Percentiles rank a stretch among this genome's conserved stretches.
phyloP scores from a whole-genome alignment of 2,329 filamentous ascomycete genomes.

The Colletotrichum costaricense region DNA sequence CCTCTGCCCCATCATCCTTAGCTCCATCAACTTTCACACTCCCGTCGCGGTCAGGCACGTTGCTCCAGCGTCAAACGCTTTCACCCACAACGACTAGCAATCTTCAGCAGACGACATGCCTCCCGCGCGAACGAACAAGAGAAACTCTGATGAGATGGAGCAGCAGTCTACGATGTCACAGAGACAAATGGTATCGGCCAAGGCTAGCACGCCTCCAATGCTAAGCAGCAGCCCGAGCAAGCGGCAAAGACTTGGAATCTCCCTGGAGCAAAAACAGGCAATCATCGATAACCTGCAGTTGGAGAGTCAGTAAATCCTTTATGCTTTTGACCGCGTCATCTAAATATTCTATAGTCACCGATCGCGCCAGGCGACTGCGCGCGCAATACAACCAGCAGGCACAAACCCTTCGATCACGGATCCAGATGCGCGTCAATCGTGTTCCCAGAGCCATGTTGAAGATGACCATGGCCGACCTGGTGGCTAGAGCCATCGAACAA shows the following conservation, averaged over 20 bases:
- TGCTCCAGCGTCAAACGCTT: constrained; percentile 3
- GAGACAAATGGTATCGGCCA: constrained; percentile 43
- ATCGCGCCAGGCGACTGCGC: constrained; percentile 86
- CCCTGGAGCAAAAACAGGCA: constrained; percentile 81
- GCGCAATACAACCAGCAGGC: constrained; percentile 91
- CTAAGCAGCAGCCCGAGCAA: constrained; percentile 69
- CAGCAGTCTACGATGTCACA: constrained; percentile 39
- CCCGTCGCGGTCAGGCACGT: constrained; percentile 13
- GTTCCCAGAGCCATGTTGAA: constrained; percentile 85
- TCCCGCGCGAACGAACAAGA: constrained; percentile 54
- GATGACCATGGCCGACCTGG: constrained; percentile 83
- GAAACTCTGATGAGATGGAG: constrained; percentile 40
- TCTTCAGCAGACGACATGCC: constrained; percentile 56
- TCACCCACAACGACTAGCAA: constrained; percentile 41
- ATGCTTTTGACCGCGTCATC: constrained; percentile 10
- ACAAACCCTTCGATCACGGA: constrained; percentile 83
- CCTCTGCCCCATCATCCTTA: constrained; percentile 3
- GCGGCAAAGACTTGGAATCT: constrained; percentile 71
- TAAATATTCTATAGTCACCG: constrained; percentile 72
- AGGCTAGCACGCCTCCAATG: constrained; percentile 50
- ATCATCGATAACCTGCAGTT: constrained; percentile 90
- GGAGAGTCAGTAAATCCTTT: constrained; percentile 72
- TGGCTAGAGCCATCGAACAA: constrained; percentile 63
- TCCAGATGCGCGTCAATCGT: constrained; percentile 93
- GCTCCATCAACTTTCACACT: constrained; percentile 18